phyloP scores from a whole-genome alignment of 371 early-diverging fungal species.

The Lichtheimia hyalospora region DNA sequence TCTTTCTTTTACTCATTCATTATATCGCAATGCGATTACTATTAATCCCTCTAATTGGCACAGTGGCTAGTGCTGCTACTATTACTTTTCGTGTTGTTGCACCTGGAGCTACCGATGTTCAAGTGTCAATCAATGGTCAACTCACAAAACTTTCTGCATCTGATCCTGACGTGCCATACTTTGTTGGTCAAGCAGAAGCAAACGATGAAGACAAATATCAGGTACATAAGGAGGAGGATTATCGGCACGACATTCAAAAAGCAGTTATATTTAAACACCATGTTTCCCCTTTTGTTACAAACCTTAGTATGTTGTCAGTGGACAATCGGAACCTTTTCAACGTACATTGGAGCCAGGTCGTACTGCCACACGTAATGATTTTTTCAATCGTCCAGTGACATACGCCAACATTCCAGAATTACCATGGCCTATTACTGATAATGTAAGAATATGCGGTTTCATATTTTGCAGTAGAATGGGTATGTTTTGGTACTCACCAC shows the following conservation, averaged over 20 bases:
- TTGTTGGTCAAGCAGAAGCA: slow-evolving; percentile 46
- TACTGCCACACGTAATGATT: slow-evolving; percentile 49
- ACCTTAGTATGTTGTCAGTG: slow-evolving; percentile 46
- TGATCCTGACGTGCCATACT: slow-evolving; percentile 51
- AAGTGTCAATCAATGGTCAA: slow-evolving; percentile 47
- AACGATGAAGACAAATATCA: slow-evolving; percentile 39
- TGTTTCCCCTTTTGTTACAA: not conserved
- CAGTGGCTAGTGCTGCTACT: slow-evolving; percentile 21
- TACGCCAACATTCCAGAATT: slow-evolving; percentile 56
- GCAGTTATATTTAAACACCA: too few species aligned
- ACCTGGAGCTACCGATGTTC: slow-evolving; percentile 41
- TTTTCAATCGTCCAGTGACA: slow-evolving; percentile 45
- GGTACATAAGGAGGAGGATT: slow-evolving; percentile 11
- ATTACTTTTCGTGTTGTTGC: slow-evolving; percentile 52
- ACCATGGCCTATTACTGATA: slow-evolving; percentile 47
- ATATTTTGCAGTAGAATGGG: slow-evolving; percentile 15
- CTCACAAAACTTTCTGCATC: slow-evolving; percentile 28
- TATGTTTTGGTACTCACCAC: slow-evolving; percentile 54
- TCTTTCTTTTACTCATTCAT: not conserved
- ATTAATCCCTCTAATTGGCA: not conserved
- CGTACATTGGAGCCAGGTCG: slow-evolving; percentile 36
- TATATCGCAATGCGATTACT: not conserved
- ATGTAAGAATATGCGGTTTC: slow-evolving; percentile 9
- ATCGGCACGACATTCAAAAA: too few species aligned
- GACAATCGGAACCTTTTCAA: slow-evolving; percentile 43